Evolutionary conservation across 805 yeast species (phyloP), one percentile per base, ranked within the genome.

Genomic region (Kodamaea leandrae): DNA sequence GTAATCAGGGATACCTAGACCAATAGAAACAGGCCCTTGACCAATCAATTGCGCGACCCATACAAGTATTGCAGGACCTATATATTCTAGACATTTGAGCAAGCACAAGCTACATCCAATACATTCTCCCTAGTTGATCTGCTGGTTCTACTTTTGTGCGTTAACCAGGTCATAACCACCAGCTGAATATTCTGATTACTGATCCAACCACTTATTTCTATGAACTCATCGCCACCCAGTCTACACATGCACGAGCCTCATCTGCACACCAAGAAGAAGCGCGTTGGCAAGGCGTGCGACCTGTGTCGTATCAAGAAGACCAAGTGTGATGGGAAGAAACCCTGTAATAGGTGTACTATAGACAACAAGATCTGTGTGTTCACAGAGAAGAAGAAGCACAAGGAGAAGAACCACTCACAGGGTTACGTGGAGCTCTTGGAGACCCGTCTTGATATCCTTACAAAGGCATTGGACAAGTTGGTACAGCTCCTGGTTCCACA

Each of bases 201-300:
- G n/a, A n/a, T n/a, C n/a, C n/a, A n/a, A 21, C 6, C 12, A 26
- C 12, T 12, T 5, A 7, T 13, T 5, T 5, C 29, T 7, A 30
- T 30, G 33, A 30, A 30, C 21, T 30, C 33, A 30, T 28, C 32
- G 10, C 33, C 33, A 30, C 33, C 33, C 4, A 17, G 21, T 30
- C 33, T 30, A 8, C 39, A 32, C 18, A 37, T 36, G 19, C 42
- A 44, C 33, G 32, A 26, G 25, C 36, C 13, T 9, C 39, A 27
- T n/a, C 39, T 19, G 27, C 32, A 29, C 36, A 38, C 46, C 42
- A 64, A 60, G 50, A 78, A 78, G 58, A 76, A 72, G 54, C 56
- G 85, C 45, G 83, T 79, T 3, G 81, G 82, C 9, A 78, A 78
- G 49, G 84, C 84, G 4, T 79, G 85, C 48, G 83, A 79, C 52